Conservation (phyloP, 108 stramenopile species). For the Thalassiosira profunda region DNA sequence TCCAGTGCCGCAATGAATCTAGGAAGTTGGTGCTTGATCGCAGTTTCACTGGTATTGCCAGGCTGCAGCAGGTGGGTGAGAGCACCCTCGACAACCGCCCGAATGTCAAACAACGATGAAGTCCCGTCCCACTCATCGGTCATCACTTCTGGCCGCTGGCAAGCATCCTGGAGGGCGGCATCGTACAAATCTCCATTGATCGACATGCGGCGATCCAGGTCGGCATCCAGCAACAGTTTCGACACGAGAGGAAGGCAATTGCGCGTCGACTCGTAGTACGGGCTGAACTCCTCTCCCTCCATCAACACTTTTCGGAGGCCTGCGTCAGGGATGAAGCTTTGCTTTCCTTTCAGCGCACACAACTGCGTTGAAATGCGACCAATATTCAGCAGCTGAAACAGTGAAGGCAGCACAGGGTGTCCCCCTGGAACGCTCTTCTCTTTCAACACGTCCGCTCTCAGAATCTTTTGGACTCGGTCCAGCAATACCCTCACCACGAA, state of each 20-base stretch:
- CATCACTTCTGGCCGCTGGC: constrained; percentile 23
- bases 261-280: constrained; percentile 66
- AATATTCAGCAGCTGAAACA: constrained; percentile 84
- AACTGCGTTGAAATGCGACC: constrained; percentile 77
- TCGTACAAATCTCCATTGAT: constrained; percentile 73
- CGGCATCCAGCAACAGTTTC: constrained; percentile 71
- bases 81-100: constrained; percentile 69
- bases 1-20: constrained; percentile 69
- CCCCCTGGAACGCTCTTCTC: constrained; percentile 61
- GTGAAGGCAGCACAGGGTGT: constrained; percentile 67
- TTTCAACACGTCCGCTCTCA: constrained; percentile 59
- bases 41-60: constrained; percentile 73
- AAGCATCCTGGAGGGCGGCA: constrained; percentile 39
- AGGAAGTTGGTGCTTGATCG: constrained; percentile 67
- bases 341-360: constrained; percentile 74
- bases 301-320: constrained; percentile 47
- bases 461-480: constrained; percentile 66
- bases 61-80: constrained; percentile 74
- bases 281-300: constrained; percentile 39
- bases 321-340: constrained; percentile 64
- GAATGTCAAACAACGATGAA: constrained; percentile 55
- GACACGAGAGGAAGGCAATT: constrained; percentile 64
- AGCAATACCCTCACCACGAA: constrained; percentile 81
- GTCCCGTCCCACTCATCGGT: constrained; percentile 37
- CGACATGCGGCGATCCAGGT: constrained; percentile 70